A percentile compares a stretch with the other conserved stretches of the same genome.
phyloP scores from a whole-genome alignment of 176 grass and related monocot species.

The Avena sativa region DNA sequence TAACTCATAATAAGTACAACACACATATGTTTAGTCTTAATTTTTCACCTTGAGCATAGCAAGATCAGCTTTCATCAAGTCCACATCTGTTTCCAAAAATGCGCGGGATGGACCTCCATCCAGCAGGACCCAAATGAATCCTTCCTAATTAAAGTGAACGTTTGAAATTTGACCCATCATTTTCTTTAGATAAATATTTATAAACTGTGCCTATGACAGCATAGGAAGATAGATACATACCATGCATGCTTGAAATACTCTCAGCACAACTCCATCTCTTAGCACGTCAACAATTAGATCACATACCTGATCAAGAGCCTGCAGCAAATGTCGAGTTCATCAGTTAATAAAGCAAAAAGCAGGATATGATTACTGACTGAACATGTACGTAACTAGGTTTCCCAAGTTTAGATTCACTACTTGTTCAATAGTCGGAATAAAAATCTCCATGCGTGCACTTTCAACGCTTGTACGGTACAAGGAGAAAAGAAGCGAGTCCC shows the following conservation, averaged over 20 bases:
- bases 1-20: conserved; percentile 16
- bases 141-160: conserved; percentile 63
- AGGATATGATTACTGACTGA: conserved; percentile 16
- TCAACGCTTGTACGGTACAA: conserved; percentile 74
- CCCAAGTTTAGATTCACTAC: conserved; percentile 50
- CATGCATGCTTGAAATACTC: conserved; percentile 85
- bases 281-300: conserved; percentile 80
- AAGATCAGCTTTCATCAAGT: conserved; percentile 80
- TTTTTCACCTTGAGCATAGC: conserved; percentile 74
- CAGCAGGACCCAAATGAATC: conserved; percentile 79
- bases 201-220: conserved; percentile 24
- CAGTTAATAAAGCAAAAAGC: conserved; percentile 28
- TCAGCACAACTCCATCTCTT: conserved; percentile 87
- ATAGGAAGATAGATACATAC: conserved; percentile 51
- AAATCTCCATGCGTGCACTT: conserved; percentile 72
- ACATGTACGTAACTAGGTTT: conserved; percentile 41
- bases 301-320: conserved; percentile 88
- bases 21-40: conserved; percentile 14
- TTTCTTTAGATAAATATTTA: conserved; percentile 20
- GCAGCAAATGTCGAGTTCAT: conserved; percentile 43
- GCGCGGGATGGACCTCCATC: conserved; percentile 88
- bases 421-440: conserved; percentile 74
- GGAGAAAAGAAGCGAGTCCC: conserved; percentile 75
- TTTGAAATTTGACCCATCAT: conserved; percentile 32
- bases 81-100: conserved; percentile 78